phyloP scores from a whole-genome alignment of 306 rosid species.

The Casuarina glauca region DNA sequence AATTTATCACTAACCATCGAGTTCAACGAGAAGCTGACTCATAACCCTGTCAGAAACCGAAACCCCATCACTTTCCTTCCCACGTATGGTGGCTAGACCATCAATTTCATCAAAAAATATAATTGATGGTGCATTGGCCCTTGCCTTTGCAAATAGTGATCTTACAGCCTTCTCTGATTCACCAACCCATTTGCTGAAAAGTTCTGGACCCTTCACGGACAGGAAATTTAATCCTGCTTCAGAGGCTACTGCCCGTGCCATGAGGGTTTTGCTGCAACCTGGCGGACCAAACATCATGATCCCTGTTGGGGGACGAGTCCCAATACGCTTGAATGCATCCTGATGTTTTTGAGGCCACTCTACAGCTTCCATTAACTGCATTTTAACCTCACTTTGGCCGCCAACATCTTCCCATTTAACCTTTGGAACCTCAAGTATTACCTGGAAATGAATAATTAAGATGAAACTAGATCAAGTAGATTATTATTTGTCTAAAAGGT shows the following conservation, averaged over 20 bases:
- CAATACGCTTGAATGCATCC: slow-evolving; percentile 80
- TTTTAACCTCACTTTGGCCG: slow-evolving; percentile 85
- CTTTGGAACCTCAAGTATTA: slow-evolving; percentile 89
- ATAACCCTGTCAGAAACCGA: slow-evolving; percentile 93
- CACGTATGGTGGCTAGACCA: slow-evolving; percentile 78
- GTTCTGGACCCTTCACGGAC: slow-evolving; percentile 96
- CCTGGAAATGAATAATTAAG: slow-evolving; percentile 41
- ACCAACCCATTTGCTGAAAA: slow-evolving; percentile 98
- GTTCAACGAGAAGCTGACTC: slow-evolving; percentile 87
- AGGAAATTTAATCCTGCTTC: slow-evolving; percentile 85
- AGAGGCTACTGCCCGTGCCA: slow-evolving; percentile 97
- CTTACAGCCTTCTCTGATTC: slow-evolving; percentile 98
- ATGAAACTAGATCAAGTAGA: not conserved
- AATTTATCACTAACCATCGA: slow-evolving; percentile 74
- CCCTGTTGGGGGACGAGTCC: slow-evolving; percentile 83
- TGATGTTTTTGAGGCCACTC: slow-evolving; percentile 91
- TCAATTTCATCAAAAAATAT: slow-evolving; percentile 92
- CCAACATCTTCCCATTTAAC: slow-evolving; percentile 96
- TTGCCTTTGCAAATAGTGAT: slow-evolving; percentile 87
- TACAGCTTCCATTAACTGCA: slow-evolving; percentile 84
- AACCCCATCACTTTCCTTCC: slow-evolving; percentile 83
- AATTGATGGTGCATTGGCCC: slow-evolving; percentile 94
- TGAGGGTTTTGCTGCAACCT: slow-evolving; percentile 95
- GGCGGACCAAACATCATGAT: slow-evolving; percentile 92
- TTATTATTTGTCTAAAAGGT: not conserved